Base-by-base conservation (phyloP, 2,329 filamentous ascomycete species). In the Neofusicoccum ribis region DNA sequence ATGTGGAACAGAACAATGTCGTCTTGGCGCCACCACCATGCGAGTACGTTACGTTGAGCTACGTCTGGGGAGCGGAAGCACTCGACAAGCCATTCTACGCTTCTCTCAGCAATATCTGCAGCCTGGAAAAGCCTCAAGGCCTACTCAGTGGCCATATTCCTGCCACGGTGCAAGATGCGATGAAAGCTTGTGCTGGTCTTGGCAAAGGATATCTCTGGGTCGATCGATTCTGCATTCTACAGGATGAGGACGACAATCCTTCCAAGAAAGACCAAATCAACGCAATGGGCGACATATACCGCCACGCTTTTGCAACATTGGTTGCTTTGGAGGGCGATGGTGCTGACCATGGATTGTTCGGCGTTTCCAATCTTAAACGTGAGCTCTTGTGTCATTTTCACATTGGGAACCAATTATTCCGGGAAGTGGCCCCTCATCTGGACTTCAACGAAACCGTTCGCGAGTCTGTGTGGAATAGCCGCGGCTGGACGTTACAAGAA, bases 1-100 rank as follows among this genome's bases (percentile, higher is more conserved):
- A 39, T 9, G 37, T 39, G 37, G 1, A 39, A 8, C 7, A 39
- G 5, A 39, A 39, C 8, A 39, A 39, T 12, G 36, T 39, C 12
- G 12, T 39, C 36, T 9, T 39, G 7, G 36, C 36, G 36, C 36
- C 11, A 15, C 9, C 9, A 9, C 1, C 9, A 12, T 39, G 37
- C 37, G 37, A 15, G 37, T 39, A 39, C 11, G 37, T 11, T 39
- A 0, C 37, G 14, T 39, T 39, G 37, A 11, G 37, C 8, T 39
- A 39, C 37, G 37, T 39, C 14, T 39, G 37, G 37, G 37, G 37
- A 39, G 14, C 0, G 37, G 11, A 11, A 11, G 9, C 37, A 15
- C 11, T 0, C 2, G 14, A 15, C 3, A 15, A 39, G 1, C 11
- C 2, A 11, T 39, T 12, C 37, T 0, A 39, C 0, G 9, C 37